phyloP scores from a whole-genome alignment of 1,284 basidiomycete species.

The Apiotrichum sp. region DNA sequence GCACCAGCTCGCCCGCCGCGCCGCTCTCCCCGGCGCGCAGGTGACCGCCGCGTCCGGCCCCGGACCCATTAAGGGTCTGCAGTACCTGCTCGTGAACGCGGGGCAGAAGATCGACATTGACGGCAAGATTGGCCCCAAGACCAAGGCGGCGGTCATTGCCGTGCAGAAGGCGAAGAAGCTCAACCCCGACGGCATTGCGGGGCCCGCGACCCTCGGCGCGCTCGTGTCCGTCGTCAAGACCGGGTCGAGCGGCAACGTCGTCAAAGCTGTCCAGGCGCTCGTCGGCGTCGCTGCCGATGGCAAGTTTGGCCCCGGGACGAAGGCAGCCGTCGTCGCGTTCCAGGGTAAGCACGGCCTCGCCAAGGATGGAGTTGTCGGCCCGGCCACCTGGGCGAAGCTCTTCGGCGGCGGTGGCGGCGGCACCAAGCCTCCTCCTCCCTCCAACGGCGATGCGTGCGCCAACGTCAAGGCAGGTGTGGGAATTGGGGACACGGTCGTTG shows the following conservation, averaged over 20 bases:
- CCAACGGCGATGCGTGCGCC: too few relatives aligned
- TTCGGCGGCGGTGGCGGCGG: background rate
- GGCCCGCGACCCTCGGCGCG: slow-evolving; percentile 9
- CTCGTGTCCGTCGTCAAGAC: background rate
- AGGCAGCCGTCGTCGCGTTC: background rate
- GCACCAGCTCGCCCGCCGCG: background rate
- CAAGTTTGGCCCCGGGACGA: slow-evolving; percentile 3
- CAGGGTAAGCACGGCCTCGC: background rate
- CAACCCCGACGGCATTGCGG: background rate
- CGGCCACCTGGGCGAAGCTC: slow-evolving; percentile 1
- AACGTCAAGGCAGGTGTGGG: too few relatives aligned
- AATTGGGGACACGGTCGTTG: background rate
- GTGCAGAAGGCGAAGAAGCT: slow-evolving; percentile 3
- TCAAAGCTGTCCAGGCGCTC: background rate
- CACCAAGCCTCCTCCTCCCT: too few relatives aligned
- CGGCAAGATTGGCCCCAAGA: slow-evolving; percentile 5
- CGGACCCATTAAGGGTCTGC: slow-evolving; percentile 1
- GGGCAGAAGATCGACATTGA: background rate
- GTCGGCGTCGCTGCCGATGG: slow-evolving; percentile 2
- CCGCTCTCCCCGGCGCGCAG: background rate
- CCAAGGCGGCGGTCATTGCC: background rate
- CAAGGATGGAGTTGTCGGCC: slow-evolving; percentile 5
- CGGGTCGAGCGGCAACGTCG: background rate
- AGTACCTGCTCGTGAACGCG: slow-evolving; percentile 1
- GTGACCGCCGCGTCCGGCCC: background rate